Evolutionary conservation across 106 monocot genomes (phyloP).

Genomic region (Iris macrosiphon): DNA sequence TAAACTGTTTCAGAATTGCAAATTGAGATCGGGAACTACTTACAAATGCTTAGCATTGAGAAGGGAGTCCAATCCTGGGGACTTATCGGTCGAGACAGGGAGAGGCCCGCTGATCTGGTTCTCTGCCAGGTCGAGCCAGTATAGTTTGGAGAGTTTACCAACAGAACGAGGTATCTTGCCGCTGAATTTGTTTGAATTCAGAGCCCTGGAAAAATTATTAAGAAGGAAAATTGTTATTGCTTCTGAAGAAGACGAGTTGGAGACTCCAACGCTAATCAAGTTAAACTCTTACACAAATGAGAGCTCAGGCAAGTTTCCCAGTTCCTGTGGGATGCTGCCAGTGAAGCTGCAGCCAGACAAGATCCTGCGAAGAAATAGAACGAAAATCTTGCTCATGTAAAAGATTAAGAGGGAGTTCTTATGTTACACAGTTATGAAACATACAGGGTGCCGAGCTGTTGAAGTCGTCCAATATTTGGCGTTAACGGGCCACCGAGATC

Average conservation of each 20-base stretch:
- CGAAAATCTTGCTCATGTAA: not conserved
- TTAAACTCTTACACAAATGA: conserved; percentile 59
- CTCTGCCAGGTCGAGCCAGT: too few relatives aligned
- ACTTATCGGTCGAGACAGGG: conserved; percentile 30
- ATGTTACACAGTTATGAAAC: not conserved
- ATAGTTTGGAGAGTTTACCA: conserved; percentile 40
- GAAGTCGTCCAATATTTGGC: conserved; percentile 26
- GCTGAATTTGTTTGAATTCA: conserved; percentile 44
- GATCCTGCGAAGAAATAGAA: conserved; percentile 30
- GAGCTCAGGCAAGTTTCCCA: conserved; percentile 39
- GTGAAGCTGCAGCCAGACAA: conserved; percentile 65
- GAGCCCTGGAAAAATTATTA: conserved; percentile 25
- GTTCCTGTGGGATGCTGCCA: conserved; percentile 52
- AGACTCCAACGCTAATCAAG: not conserved
- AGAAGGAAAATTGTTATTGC: too few relatives aligned
- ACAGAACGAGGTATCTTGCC: conserved; percentile 50
- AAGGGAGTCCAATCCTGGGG: conserved; percentile 49
- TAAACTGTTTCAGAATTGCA: not conserved
- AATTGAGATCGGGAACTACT: conserved; percentile 1
- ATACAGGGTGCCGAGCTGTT: conserved; percentile 41
- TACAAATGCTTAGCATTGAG: conserved; percentile 51
- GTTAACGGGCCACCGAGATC: conserved; percentile 27
- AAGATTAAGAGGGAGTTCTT: not conserved
- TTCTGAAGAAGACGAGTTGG: too few relatives aligned
- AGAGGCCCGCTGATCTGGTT: conserved; percentile 50